A percentile compares a stretch with the other conserved stretches of the same genome.
Conservation (phyloP, 1,284 basidiomycete species). For the Fomes fomentarius region DNA sequence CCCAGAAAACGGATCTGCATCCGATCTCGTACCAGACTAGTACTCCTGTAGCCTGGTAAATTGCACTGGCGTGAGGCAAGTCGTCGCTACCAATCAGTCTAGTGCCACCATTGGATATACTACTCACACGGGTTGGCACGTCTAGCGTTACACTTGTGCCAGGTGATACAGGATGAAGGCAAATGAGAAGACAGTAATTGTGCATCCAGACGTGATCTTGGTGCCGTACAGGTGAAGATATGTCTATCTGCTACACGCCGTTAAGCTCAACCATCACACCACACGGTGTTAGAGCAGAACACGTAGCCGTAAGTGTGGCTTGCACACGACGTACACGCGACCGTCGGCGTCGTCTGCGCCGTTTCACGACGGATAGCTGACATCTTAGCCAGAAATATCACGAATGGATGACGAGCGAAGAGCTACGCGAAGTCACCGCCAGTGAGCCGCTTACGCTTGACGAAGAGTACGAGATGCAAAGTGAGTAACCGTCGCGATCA, state of each 20-base stretch:
- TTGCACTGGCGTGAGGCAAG: no score
- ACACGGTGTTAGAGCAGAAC: conserved; percentile 51
- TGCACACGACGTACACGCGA: conserved; percentile 50
- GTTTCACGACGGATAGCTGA: no score
- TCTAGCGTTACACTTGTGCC: no score
- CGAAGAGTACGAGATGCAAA: conserved; percentile 93
- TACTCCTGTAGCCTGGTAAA: no score
- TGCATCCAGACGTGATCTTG: conserved; percentile 64
- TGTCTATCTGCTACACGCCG: background rate
- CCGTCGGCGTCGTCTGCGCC: conserved; percentile 40
- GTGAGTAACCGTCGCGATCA: no score
- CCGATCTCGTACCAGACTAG: background rate
- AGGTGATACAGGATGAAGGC: conserved; percentile 49
- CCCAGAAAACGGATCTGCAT: background rate
- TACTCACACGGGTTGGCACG: no score
- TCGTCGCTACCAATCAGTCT: no score
- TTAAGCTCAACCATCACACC: conserved; percentile 3
- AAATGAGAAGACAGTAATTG: conserved; percentile 66
- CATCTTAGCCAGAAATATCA: conserved; percentile 73
- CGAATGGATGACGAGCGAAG: conserved; percentile 86
- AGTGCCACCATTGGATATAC: no score
- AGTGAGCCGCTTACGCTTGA: conserved; percentile 84
- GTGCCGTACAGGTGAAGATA: conserved; percentile 68
- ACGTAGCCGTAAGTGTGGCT: conserved; percentile 55
- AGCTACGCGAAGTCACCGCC: conserved; percentile 80